Conservation (phyloP, 176 grass and related monocot species). For the Phoenix dactylifera region DNA sequence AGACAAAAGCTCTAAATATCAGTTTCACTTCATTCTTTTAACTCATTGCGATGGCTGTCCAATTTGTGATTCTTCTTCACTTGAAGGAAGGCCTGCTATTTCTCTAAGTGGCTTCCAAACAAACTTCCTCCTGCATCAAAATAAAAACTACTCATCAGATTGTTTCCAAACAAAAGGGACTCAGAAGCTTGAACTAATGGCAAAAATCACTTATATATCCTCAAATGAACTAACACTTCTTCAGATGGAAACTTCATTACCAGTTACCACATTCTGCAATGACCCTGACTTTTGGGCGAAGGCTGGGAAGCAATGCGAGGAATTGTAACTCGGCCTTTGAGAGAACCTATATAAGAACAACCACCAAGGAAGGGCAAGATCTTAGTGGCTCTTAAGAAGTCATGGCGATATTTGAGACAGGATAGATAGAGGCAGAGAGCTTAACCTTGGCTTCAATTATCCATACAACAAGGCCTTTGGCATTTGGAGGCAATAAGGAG, state of each 20-base stretch:
- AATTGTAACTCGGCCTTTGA: slow-evolving; percentile 93
- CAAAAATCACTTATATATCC: too few relatives aligned
- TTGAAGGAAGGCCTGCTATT: slow-evolving; percentile 45
- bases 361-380: neutral
- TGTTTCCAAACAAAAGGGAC: neutral
- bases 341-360: slow-evolving; percentile 49
- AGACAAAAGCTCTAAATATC: too few relatives aligned
- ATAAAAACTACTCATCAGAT: too few relatives aligned
- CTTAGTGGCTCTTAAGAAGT: too few relatives aligned
- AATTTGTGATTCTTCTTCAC: neutral
- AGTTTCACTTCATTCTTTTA: too few relatives aligned
- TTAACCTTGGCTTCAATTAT: slow-evolving; percentile 78
- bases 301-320: slow-evolving; percentile 64
- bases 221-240: too few relatives aligned
- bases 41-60: too few relatives aligned
- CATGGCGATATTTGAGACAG: neutral
- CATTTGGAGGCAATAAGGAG: slow-evolving; percentile 66
- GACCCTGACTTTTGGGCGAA: slow-evolving; percentile 77
- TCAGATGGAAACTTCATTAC: slow-evolving; percentile 17
- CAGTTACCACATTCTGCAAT: slow-evolving; percentile 76
- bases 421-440: too few relatives aligned
- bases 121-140: slow-evolving; percentile 64
- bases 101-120: slow-evolving; percentile 82
- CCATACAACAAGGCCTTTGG: slow-evolving; percentile 82
- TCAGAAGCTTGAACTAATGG: too few relatives aligned